Evolutionary conservation across 2,329 filamentous ascomycete genomes (phyloP).

Genomic region (Gnomoniopsis sp.): DNA sequence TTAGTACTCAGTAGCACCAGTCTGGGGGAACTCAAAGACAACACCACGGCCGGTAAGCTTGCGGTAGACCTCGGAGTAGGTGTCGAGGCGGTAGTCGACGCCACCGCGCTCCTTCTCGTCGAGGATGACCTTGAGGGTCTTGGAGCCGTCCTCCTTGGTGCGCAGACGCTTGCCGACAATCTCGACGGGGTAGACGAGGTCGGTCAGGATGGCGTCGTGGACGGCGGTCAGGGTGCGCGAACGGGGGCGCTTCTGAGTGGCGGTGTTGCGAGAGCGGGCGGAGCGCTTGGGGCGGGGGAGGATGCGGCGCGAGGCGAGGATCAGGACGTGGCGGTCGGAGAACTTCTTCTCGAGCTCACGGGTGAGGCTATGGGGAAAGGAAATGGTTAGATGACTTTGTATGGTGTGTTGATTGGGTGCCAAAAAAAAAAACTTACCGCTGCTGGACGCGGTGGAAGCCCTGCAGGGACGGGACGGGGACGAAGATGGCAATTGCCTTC

Average conservation of each 20-base stretch:
- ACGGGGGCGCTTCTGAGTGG: slow-evolving; percentile 98
- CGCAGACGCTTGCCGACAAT: slow-evolving; percentile 98
- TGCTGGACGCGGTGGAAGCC: slow-evolving; percentile 99
- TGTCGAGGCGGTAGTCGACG: slow-evolving; percentile 99
- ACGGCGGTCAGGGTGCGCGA: slow-evolving; percentile 97
- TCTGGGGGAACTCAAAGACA: slow-evolving; percentile 97
- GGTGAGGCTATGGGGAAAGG: slow-evolving; percentile 68
- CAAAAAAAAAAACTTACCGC: slow-evolving; percentile 69
- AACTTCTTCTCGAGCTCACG: slow-evolving; percentile 99
- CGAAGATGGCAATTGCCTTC: slow-evolving; percentile 99
- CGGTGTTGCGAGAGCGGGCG: slow-evolving; percentile 90
- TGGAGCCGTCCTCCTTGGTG: slow-evolving; percentile 98
- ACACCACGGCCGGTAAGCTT: slow-evolving; percentile 94
- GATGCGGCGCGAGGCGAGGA: slow-evolving; percentile 98
- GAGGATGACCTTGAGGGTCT: slow-evolving; percentile 97
- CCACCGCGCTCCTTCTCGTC: slow-evolving; percentile 99
- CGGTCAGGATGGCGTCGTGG: slow-evolving; percentile 95
- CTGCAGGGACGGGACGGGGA: slow-evolving; percentile 96
- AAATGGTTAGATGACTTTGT: background rate
- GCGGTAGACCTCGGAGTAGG: slow-evolving; percentile 99
- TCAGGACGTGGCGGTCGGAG: slow-evolving; percentile 99
- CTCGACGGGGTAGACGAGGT: slow-evolving; percentile 99
- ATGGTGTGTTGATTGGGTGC: background rate
- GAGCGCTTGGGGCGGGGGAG: slow-evolving; percentile 98
- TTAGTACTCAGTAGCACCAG: slow-evolving; percentile 76